Base-by-base conservation (phyloP, 208 protist genomes). In the Trichomonas tenax region DNA sequence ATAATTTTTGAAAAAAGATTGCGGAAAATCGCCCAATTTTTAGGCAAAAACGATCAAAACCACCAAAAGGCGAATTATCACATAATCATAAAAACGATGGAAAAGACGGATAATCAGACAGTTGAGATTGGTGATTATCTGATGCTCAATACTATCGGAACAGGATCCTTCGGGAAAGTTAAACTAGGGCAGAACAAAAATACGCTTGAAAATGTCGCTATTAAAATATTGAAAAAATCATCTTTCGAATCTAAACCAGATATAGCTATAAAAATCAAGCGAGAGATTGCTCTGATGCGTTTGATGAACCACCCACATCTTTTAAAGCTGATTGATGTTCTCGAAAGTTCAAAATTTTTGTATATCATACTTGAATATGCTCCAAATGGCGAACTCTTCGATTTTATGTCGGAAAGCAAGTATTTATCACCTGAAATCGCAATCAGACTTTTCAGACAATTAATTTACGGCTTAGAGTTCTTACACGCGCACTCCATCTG, bases 301-400 rank as follows among this genome's bases (percentile, higher is more conserved):
- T 41, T 84, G 15, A 0, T 84, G 4, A 84, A 84, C 17, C 26
- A 84, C 15, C 81, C 81, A 84, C 34, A 40, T 17, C 26, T 84
- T 41, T 40, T 84, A 34, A 81, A 84, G 34, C 44, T 96, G 0
- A 58, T 90, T 81, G 48, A 96, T 44, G 63, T 96, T 21, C 96
- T 98, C 93, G 97, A 97, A 40, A 97, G 86, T 34, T 96, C 46
- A 48, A 26, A 72, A 63, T 96, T 96, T 82, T 38, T 98, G 11
- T 98, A 96, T 96, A 96, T 98, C 26, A 96, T 98, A 34, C 96
- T 97, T 11, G 97, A 98, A 95, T 97, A 97, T 96, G 95, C 96
- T 34, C 31, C 81, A 36, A 96, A 97, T 40, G 97, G 97, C 41
- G 97, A 98, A 95, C 89, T 98, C 15, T 97, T 97, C 86, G 97